phyloP scores from a whole-genome alignment of 1,284 basidiomycete species.

The Microbotryum saponariae region DNA sequence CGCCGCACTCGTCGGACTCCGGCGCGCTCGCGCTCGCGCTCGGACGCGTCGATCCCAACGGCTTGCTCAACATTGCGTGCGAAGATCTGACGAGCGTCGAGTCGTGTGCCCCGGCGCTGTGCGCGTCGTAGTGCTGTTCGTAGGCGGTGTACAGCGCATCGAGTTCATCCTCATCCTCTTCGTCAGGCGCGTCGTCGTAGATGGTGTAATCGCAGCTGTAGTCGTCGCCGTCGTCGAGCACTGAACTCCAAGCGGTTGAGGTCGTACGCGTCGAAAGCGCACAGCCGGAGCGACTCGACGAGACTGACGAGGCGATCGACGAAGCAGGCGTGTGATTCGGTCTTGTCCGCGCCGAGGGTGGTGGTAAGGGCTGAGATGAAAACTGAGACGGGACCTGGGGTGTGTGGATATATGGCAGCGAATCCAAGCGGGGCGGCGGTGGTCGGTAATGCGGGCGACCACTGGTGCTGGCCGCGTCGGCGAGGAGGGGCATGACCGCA shows the following conservation, averaged over 20 bases:
- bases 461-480: neutral
- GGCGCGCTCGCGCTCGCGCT: neutral
- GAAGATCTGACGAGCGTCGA: neutral
- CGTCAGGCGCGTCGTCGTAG: neutral
- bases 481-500: no score
- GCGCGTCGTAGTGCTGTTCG: slow-evolving; percentile 11
- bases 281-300: slow-evolving; percentile 5
- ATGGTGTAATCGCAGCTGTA: neutral
- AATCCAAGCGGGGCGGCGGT: neutral
- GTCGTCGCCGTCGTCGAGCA: neutral
- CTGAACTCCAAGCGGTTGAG: slow-evolving; percentile 4
- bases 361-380: neutral
- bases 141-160: slow-evolving; percentile 5
- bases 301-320: slow-evolving; percentile 3
- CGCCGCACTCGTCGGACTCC: slow-evolving; percentile 6
- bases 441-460: neutral
- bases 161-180: slow-evolving; percentile 8
- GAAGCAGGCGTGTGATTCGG: neutral
- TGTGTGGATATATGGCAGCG: neutral
- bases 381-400: neutral
- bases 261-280: neutral
- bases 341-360: neutral
- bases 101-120: neutral
- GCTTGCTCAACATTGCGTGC: neutral
- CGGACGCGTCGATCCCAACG: neutral